phyloP scores from a whole-genome alignment of 1,284 basidiomycete species.

The Farysia itapuensis region DNA sequence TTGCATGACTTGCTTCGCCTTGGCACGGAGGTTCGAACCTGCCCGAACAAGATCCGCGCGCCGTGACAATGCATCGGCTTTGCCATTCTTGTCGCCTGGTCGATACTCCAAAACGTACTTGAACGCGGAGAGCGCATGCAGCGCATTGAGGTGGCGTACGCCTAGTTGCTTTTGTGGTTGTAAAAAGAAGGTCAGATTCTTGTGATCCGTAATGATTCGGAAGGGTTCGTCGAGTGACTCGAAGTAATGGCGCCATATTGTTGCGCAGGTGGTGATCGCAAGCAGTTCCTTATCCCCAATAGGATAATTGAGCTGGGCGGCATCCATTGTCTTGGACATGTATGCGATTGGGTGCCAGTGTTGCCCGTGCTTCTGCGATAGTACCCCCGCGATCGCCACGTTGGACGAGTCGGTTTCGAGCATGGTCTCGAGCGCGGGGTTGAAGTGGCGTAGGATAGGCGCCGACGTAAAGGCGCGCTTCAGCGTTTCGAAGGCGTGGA shows the following conservation, averaged over 20 bases:
- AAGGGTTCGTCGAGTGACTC: conserved; percentile 1
- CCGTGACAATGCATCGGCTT: background rate
- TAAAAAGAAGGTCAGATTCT: conserved; percentile 11
- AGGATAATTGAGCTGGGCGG: conserved; percentile 10
- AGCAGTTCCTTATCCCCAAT: conserved; percentile 22
- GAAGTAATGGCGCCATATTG: conserved; percentile 4
- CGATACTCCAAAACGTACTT: background rate
- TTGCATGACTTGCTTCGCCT: background rate
- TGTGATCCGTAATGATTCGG: conserved; percentile 9
- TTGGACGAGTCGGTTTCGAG: background rate
- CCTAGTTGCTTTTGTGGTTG: conserved; percentile 1
- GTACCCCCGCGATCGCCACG: background rate
- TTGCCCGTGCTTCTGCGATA: too few species aligned
- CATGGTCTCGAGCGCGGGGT: background rate
- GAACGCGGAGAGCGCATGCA: background rate
- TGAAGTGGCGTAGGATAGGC: background rate
- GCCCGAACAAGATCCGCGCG: background rate
- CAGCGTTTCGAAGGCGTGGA: background rate
- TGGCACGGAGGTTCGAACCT: background rate
- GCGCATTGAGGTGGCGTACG: background rate
- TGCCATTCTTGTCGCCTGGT: background rate
- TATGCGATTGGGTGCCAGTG: background rate
- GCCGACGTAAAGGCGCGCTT: background rate
- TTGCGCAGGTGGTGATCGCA: conserved; percentile 2
- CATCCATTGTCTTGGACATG: conserved; percentile 16